These are phyloP conservation scores for Schoenoplectus tabernaemontani DNA, from an alignment of 202 grass and related monocot genomes.

Conservation along the genomic window DNA sequence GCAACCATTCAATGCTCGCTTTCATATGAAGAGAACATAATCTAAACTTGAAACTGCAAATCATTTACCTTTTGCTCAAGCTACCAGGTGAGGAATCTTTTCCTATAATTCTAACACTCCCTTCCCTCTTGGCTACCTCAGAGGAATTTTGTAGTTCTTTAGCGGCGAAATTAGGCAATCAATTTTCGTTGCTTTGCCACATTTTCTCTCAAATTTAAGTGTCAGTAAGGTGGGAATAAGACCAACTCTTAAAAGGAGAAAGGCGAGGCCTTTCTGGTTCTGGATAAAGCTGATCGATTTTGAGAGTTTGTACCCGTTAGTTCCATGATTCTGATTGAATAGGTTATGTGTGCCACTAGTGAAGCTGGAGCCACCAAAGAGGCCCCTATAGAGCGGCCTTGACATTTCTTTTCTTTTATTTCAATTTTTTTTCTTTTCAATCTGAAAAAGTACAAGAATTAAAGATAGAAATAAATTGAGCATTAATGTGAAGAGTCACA, in stretches of 20 bases:
- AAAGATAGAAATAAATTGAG: background rate
- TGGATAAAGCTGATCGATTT: slow-evolving; percentile 16
- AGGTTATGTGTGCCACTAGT: slow-evolving; percentile 30
- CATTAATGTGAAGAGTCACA: background rate
- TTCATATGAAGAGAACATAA: background rate
- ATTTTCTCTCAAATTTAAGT: slow-evolving; percentile 65
- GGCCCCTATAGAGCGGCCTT: slow-evolving; percentile 62
- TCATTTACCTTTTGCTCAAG: slow-evolving; percentile 69
- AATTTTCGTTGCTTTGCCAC: slow-evolving; percentile 28
- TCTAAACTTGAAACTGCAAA: background rate
- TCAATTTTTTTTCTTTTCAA: background rate
- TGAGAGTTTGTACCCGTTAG: slow-evolving; percentile 11
- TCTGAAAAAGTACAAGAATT: background rate
- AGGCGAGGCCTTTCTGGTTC: slow-evolving; percentile 29
- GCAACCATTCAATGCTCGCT: slow-evolving; percentile 67
- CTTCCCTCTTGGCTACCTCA: slow-evolving; percentile 86
- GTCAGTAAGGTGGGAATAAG: slow-evolving; percentile 29
- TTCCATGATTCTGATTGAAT: slow-evolving; percentile 13
- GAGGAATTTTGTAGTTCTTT: slow-evolving; percentile 56
- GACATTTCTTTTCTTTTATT: slow-evolving; percentile 31
- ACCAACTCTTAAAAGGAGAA: slow-evolving; percentile 37
- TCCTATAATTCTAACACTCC: slow-evolving; percentile 78
- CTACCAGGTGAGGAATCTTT: slow-evolving; percentile 92
- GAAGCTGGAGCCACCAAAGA: slow-evolving; percentile 33
- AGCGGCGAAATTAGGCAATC: slow-evolving; percentile 61